These are phyloP conservation scores for Wickerhamiella allomyrinae DNA, from an alignment of 805 yeast genomes.

Conservation along the genomic window DNA sequence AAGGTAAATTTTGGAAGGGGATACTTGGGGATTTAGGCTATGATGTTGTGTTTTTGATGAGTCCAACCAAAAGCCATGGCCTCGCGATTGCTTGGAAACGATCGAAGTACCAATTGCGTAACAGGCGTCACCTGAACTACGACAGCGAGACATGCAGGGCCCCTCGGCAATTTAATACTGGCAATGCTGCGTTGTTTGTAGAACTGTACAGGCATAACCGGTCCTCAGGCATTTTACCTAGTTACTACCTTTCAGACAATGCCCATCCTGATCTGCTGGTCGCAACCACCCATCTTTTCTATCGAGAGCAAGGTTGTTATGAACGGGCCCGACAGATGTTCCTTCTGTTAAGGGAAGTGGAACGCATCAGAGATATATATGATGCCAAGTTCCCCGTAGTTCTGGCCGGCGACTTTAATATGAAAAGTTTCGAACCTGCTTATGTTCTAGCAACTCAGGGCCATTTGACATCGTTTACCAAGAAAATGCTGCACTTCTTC, in stretches of 20 bases:
- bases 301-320: constrained; percentile 92
- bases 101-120: constrained; percentile 33
- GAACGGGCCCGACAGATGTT: constrained; percentile 66
- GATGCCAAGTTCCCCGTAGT: constrained; percentile 31
- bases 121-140: constrained; percentile 42
- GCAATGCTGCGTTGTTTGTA: constrained; percentile 54
- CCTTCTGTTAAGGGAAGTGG: constrained; percentile 25
- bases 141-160: constrained; percentile 40
- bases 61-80: constrained; percentile 59
- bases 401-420: constrained; percentile 81
- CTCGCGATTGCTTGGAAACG: constrained; percentile 50
- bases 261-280: constrained; percentile 38
- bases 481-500: constrained; percentile 14
- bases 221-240: too few relatives aligned
- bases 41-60: constrained; percentile 5
- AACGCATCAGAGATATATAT: too few relatives aligned
- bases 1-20: constrained; percentile 28
- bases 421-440: constrained; percentile 78
- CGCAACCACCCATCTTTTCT: constrained; percentile 83
- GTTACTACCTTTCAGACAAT: too few relatives aligned
- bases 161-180: constrained; percentile 44
- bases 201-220: constrained; percentile 33
- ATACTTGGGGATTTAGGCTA: constrained; percentile 7
- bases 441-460: constrained; percentile 49
- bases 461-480: constrained; percentile 8